These are phyloP conservation scores for Cucumis hystrix DNA, from an alignment of 306 rosid species.

Conservation along the genomic window DNA sequence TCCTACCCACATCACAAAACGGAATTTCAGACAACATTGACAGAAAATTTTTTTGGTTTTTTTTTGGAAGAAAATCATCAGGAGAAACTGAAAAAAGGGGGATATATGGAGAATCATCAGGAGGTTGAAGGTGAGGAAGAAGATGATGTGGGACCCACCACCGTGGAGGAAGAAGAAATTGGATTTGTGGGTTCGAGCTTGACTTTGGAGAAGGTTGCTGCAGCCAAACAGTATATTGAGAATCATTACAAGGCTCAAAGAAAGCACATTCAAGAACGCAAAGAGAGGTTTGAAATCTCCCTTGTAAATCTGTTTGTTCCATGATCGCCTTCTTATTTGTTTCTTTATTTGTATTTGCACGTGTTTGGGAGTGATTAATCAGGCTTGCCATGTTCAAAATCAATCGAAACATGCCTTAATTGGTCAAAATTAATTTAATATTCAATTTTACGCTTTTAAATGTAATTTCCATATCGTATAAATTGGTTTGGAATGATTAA, in stretches of 20 bases:
- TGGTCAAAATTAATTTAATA: no score
- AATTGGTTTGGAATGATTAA: no score
- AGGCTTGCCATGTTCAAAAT: no score
- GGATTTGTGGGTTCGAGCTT: slow-evolving; percentile 48
- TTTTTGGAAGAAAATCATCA: neutral
- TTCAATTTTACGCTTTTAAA: no score
- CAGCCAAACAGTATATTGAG: slow-evolving; percentile 82
- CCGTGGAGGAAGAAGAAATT: slow-evolving; percentile 19
- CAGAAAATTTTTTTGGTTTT: neutral
- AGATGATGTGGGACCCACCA: neutral
- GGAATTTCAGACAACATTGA: neutral
- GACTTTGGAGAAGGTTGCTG: slow-evolving; percentile 84
- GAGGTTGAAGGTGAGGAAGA: slow-evolving; percentile 11
- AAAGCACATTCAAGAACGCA: slow-evolving; percentile 72
- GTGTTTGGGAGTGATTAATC: no score
- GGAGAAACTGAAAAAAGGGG: neutral
- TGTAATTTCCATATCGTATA: no score
- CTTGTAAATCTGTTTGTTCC: neutral
- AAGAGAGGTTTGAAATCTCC: slow-evolving; percentile 33
- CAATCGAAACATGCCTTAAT: no score
- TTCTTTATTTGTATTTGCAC: neutral
- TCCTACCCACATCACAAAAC: neutral
- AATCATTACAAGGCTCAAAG: slow-evolving; percentile 67
- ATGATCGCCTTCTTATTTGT: neutral
- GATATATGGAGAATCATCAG: slow-evolving; percentile 28